Evolutionary conservation across 768 basidiomycete genomes (phyloP).

Genomic region (Strobilomyces dryophilus): DNA sequence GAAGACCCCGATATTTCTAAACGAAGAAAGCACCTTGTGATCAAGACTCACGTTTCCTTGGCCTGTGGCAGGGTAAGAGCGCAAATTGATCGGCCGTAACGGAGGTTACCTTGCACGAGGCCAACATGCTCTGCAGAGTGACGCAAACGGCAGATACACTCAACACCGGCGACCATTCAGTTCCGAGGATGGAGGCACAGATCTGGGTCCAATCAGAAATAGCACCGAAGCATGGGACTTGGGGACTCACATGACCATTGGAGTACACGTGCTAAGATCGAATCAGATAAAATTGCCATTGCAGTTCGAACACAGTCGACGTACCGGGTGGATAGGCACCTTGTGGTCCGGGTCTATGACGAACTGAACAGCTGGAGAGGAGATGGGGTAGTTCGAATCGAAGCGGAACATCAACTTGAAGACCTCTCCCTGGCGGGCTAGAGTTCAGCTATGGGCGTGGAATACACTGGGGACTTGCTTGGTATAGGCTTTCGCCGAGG

Average conservation of each 20-base stretch:
- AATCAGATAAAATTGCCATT: constrained; percentile 8
- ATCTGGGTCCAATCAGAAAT: constrained; percentile 46
- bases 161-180: constrained; percentile 87
- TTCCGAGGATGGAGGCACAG: constrained; percentile 85
- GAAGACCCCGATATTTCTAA: constrained; percentile 5
- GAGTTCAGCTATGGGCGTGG: background rate
- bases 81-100: background rate
- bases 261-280: constrained; percentile 75
- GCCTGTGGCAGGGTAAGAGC: constrained; percentile 32
- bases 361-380: constrained; percentile 84
- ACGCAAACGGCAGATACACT: constrained; percentile 79
- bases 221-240: constrained; percentile 7
- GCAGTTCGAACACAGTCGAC: constrained; percentile 24
- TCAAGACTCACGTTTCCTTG: constrained; percentile 56
- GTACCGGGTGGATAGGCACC: constrained; percentile 77
- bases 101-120: constrained; percentile 75
- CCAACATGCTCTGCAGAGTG: constrained; percentile 89
- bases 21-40: background rate
- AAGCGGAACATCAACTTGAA: constrained; percentile 82
- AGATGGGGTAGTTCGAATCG: constrained; percentile 78
- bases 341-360: constrained; percentile 59
- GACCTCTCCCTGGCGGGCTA: constrained; percentile 56
- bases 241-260: constrained; percentile 69
- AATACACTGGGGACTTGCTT: constrained; percentile 38
- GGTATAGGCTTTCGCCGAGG: constrained; percentile 77